Evolutionary conservation across 208 protist genomes (phyloP).

Genomic region (Crithidia mellificae): DNA sequence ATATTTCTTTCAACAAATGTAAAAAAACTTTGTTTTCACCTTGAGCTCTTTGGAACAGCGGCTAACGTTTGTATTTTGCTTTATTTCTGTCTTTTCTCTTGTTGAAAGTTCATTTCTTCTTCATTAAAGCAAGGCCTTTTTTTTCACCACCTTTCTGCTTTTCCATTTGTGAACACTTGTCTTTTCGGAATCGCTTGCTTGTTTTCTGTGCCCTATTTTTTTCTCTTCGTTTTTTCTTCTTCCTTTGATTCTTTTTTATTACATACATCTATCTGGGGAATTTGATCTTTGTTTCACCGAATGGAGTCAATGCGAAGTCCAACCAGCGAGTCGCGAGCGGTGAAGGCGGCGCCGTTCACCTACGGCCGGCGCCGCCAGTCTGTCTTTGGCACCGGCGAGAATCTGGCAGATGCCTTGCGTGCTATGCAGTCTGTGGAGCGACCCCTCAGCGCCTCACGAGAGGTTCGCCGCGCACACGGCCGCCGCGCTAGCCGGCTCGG

Average conservation of each 20-base stretch:
- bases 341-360: slow-evolving; percentile 16
- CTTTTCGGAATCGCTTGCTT: background rate
- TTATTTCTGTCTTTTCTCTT: background rate
- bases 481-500: background rate
- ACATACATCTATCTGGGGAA: background rate
- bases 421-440: background rate
- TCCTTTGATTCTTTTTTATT: slow-evolving; percentile 9
- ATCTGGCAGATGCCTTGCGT: background rate
- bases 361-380: slow-evolving; percentile 14
- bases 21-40: too few relatives aligned
- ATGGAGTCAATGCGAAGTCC: slow-evolving; percentile 6
- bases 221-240: slow-evolving; percentile 2
- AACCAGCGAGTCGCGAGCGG: background rate
- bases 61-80: background rate
- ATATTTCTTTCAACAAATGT: too few relatives aligned
- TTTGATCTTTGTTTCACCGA: too few relatives aligned
- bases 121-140: background rate
- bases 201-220: background rate
- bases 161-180: too few relatives aligned
- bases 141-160: too few relatives aligned
- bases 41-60: too few relatives aligned
- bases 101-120: background rate
- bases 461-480: background rate
- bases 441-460: background rate
- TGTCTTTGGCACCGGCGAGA: slow-evolving; percentile 6